These are phyloP conservation scores for Adansonia grandidieri DNA, from an alignment of 441 rosid genomes.

Conservation along the genomic window DNA sequence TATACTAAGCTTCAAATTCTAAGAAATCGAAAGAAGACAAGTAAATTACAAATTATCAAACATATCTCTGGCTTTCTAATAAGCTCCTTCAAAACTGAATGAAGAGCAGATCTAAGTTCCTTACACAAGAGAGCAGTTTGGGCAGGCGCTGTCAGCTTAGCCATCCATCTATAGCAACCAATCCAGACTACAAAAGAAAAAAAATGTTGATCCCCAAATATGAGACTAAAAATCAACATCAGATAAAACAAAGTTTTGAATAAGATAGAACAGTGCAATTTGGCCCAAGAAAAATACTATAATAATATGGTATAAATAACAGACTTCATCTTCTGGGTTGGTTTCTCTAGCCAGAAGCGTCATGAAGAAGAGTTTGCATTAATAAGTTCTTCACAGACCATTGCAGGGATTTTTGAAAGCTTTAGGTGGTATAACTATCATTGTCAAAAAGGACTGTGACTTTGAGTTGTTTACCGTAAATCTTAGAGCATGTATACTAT, in stretches of 20 bases:
- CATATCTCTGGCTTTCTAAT: constrained; percentile 78
- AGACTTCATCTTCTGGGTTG: not conserved
- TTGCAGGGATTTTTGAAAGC: not conserved
- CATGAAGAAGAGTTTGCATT: not conserved
- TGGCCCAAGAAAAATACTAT: not conserved
- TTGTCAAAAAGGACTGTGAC: not conserved
- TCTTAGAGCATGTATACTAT: not conserved
- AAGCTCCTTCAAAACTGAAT: constrained; percentile 67
- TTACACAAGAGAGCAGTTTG: constrained; percentile 90
- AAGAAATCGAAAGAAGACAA: constrained; percentile 17
- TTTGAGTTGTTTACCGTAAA: not conserved
- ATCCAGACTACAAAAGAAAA: constrained; percentile 53
- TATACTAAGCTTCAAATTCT: constrained; percentile 9
- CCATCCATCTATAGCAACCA: constrained; percentile 84
- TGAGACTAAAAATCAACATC: not conserved
- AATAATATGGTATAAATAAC: not conserved
- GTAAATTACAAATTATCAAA: constrained; percentile 1
- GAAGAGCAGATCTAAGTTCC: constrained; percentile 79
- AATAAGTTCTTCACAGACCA: not conserved
- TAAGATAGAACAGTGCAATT: not conserved
- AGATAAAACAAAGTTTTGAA: not conserved
- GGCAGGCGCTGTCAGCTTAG: constrained; percentile 85
- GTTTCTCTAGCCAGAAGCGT: not conserved
- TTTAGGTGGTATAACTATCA: not conserved
- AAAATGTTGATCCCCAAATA: not conserved